Conservation (phyloP, 2,329 filamentous ascomycete genomes). For the Geoglossum cookeanum region DNA sequence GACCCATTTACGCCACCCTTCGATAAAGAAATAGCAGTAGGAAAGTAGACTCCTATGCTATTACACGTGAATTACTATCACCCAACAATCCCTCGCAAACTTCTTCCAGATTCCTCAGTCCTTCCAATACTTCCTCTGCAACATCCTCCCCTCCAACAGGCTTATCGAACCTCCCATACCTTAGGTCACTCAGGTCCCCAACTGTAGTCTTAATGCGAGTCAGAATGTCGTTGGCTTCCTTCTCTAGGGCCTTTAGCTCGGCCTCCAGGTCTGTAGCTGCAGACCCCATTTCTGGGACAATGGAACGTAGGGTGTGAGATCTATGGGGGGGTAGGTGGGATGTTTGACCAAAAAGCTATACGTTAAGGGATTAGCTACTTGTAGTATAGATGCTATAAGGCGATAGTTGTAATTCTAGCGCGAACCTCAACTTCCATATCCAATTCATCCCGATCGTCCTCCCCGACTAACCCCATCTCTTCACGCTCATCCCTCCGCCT, state of each 20-base stretch:
- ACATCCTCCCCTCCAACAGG: slow-evolving; percentile 38
- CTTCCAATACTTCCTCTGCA: slow-evolving; percentile 46
- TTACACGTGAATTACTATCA: neutral
- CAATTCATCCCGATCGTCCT: slow-evolving; percentile 27
- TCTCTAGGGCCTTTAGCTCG: slow-evolving; percentile 46
- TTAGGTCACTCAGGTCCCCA: slow-evolving; percentile 59
- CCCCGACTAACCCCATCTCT: slow-evolving; percentile 15
- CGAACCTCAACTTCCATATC: slow-evolving; percentile 31
- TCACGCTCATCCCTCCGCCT: slow-evolving; percentile 33
- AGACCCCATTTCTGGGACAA: slow-evolving; percentile 49
- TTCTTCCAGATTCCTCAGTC: slow-evolving; percentile 43
- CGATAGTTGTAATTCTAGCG: neutral
- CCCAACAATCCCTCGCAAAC: slow-evolving; percentile 30
- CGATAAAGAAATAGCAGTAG: neutral
- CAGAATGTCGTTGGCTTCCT: slow-evolving; percentile 41
- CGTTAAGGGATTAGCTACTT: slow-evolving; percentile 6
- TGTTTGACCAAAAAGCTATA: slow-evolving; percentile 37
- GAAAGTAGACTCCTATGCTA: neutral
- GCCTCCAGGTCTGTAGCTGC: slow-evolving; percentile 46
- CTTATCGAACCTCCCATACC: slow-evolving; percentile 50
- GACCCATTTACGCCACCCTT: neutral
- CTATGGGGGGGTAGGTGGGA: slow-evolving; percentile 23
- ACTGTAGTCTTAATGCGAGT: slow-evolving; percentile 45
- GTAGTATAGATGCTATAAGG: neutral
- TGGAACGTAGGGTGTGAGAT: slow-evolving; percentile 41